Evolutionary conservation across 495 filamentous ascomycete genomes (phyloP), one percentile per base, ranked within the genome.

Genomic region (Aspergillus carlsbadensis): DNA sequence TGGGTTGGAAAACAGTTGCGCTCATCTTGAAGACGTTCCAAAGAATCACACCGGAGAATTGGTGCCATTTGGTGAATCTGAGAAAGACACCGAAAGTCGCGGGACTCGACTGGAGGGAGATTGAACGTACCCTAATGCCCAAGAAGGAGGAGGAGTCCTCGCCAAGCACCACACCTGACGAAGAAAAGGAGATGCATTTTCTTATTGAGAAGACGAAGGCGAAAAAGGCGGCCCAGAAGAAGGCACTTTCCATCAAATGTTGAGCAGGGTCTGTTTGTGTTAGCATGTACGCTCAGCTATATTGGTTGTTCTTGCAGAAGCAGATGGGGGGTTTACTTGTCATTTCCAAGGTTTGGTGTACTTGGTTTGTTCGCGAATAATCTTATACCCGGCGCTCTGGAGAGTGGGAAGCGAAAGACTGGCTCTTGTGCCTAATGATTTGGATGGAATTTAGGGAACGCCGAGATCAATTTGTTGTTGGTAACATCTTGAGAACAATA

Each of bases 1-100:
- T 39, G 13, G 57, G 57, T 6, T 70, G 67, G 70, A 65, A 61
- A 44, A 70, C 70, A 2, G 62, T 65, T n/a, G 69, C 67, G 0
- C 31, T 71, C 34, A 65, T 71, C 31, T 49, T 70, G 21, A 65
- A 65, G 54, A 67, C 70, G 0, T 74, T 67, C 31, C 52, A 65
- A 2, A 37, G 61, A 18, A 63, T 71, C 39, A 53, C 62, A 0
- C 5, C 59, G 2, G 57, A 54, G 18, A 62, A 61, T 13, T 71
- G 64, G 66, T 59, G 62, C 24, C 44, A 54, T 10, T 39, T 74
- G 4, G 57, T 61, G 7, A 49, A 26, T 15, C 43, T 61, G 33
- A 46, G 48, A 33, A 46, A 52, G 11, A 26, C 41, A 0, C 41
- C 52, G 0, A 33, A 51, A n/a, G 43, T 70, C 15, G 60, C 62